Conservation (phyloP, 345 rosid genomes). For the Boechera stricta region DNA sequence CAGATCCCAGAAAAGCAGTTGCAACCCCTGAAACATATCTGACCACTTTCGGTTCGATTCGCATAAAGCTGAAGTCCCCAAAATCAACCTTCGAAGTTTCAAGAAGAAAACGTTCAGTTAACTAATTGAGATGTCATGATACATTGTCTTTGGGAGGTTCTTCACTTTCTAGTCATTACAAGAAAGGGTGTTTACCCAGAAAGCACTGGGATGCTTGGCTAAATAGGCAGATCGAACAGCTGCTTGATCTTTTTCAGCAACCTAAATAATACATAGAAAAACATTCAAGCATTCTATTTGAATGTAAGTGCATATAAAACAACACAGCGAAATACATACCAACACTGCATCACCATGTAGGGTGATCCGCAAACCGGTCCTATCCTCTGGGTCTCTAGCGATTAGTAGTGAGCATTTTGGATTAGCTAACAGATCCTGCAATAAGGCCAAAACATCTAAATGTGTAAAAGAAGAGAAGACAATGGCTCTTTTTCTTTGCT, state of each 20-base stretch:
- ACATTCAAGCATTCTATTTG: conserved; percentile 1
- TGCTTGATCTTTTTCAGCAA: conserved; percentile 64
- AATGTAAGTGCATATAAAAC: neutral
- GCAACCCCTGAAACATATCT: conserved; percentile 91
- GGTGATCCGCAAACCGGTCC: conserved; percentile 82
- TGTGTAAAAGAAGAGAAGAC: neutral
- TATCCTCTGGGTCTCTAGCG: conserved; percentile 84
- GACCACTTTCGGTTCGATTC: conserved; percentile 78
- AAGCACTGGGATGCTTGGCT: conserved; percentile 89
- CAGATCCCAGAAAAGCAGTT: conserved; percentile 90
- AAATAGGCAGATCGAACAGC: conserved; percentile 76
- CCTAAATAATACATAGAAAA: conserved; percentile 51
- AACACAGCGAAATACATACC: conserved; percentile 54
- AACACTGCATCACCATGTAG: conserved; percentile 83
- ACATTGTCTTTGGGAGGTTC: neutral
- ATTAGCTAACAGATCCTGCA: conserved; percentile 82
- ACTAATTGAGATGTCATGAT: neutral
- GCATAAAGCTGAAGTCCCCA: conserved; percentile 89
- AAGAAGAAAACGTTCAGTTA: conserved; percentile 37
- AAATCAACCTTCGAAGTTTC: conserved; percentile 81
- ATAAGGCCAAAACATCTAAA: neutral
- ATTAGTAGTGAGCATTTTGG: conserved; percentile 89
- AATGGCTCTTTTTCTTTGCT: neutral
- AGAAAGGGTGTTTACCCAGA: conserved; percentile 68
- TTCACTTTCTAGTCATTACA: conserved; percentile 15